Evolutionary conservation across 139 green algal species (phyloP).

Genomic region (Chlamydomonas eustigma): DNA sequence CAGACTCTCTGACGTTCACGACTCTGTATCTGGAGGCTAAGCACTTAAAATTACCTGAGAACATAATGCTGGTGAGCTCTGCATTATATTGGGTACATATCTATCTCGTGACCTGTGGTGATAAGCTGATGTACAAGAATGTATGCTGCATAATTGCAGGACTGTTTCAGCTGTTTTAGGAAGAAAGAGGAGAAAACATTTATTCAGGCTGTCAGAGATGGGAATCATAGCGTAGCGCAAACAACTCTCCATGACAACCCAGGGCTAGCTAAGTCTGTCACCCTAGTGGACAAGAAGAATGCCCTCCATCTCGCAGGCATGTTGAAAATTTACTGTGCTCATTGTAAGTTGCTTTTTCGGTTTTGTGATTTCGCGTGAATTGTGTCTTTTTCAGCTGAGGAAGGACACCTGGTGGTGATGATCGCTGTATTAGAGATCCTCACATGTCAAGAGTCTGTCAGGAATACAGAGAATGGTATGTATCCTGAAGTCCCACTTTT

Average conservation of each 20-base stretch:
- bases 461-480: not conserved
- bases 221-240: not conserved
- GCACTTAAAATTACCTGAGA: not conserved
- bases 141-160: not conserved
- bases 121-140: not conserved
- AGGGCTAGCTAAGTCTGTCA: not conserved
- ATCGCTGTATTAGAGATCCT: not conserved
- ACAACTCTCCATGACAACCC: not conserved
- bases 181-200: not conserved
- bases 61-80: too few species aligned
- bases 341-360: not conserved
- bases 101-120: too few species aligned
- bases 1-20: not conserved
- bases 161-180: not conserved
- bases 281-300: not conserved
- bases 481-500: not conserved
- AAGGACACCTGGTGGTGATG: conserved; percentile 2
- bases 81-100: too few species aligned
- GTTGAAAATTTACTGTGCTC: not conserved
- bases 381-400: not conserved
- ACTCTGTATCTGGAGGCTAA: not conserved
- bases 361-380: not conserved
- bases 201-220: not conserved
- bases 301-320: not conserved
- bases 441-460: not conserved